Evolutionary conservation across 2,329 filamentous ascomycete species (phyloP), one percentile per base, ranked within the genome.

Genomic region (Sporothrix mexicana): DNA sequence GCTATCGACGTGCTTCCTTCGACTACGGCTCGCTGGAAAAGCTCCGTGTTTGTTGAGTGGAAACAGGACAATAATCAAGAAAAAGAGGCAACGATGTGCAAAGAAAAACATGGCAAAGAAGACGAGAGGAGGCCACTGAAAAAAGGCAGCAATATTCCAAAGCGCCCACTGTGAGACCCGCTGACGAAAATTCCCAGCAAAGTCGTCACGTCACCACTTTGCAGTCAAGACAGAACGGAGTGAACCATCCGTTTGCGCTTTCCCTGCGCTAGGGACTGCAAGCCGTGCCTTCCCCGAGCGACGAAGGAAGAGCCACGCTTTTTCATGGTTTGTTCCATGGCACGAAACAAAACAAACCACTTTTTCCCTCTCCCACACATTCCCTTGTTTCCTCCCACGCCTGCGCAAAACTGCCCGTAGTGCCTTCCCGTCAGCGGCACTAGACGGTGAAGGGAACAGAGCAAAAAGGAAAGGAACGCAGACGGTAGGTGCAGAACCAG

Each of bases 271-370:
- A 57, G 30, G 30, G 51, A 36, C 47, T 57, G 66, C 49, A 69
- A 10, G 49, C 10, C 66, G 49, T 49, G n/a, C n/a, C 49, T 69
- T 69, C 67, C 66, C 67, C 67, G 67, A 69, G 67, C 67, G 51
- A 57, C 51, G 49, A 57, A 53, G 47, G 64, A 47, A 47, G 61
- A 47, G 41, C 41, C 41, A 66, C 41, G 41, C 61, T 47, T 57
- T 57, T 41, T 41, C 61, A 47, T 20, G 36, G 30, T 9, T 45
- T 36, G 30, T 36, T 36, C 59, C 59, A 45, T 23, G 41, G 61
- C 61, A 51, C 64, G 25, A 51, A 67, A 67, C 43, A 67, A 67
- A 51, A 51, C 64, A 51, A 67, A 67, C 41, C 41, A 66, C 20
- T 13, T 6, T 61, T 17, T 7, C 25, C 9, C 59, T 43, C 30